Evolutionary conservation across 169 alveolate species (phyloP).

Genomic region (Plasmodium berghei): DNA sequence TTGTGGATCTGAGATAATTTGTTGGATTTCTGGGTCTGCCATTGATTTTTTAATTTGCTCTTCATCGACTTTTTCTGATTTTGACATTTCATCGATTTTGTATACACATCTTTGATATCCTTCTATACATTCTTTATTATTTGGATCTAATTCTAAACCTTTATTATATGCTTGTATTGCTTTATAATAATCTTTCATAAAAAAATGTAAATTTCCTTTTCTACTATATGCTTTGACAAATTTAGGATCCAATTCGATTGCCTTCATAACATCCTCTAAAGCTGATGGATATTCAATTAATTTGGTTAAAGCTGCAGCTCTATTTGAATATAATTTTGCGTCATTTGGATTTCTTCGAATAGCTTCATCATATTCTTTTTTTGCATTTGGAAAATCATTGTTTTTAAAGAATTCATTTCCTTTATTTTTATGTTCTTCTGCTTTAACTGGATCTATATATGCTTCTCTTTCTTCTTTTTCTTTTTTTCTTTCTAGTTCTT

Average conservation of each 20-base stretch:
- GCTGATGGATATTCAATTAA: conserved; percentile 96
- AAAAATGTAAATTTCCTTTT: conserved; percentile 95
- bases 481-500: conserved; percentile 93
- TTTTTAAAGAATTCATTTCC: conserved; percentile 94
- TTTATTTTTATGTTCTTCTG: conserved; percentile 94
- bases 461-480: conserved; percentile 93
- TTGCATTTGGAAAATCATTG: conserved; percentile 97
- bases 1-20: conserved; percentile 96
- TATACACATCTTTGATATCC: conserved; percentile 87
- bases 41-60: conserved; percentile 90
- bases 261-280: conserved; percentile 87
- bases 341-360: conserved; percentile 96
- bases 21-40: conserved; percentile 98
- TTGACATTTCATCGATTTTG: conserved; percentile 89
- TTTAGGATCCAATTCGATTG: conserved; percentile 95
- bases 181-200: conserved; percentile 97
- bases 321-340: conserved; percentile 95
- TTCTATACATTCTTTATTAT: conserved; percentile 89
- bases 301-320: conserved; percentile 97
- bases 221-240: conserved; percentile 97
- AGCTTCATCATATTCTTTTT: conserved; percentile 97
- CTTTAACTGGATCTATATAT: conserved; percentile 95
- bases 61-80: conserved; percentile 90
- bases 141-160: conserved; percentile 95
- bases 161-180: conserved; percentile 96